These are phyloP conservation scores for Hyaloscypha variabilis DNA, from an alignment of 495 filamentous ascomycete species.

Conservation along the genomic window DNA sequence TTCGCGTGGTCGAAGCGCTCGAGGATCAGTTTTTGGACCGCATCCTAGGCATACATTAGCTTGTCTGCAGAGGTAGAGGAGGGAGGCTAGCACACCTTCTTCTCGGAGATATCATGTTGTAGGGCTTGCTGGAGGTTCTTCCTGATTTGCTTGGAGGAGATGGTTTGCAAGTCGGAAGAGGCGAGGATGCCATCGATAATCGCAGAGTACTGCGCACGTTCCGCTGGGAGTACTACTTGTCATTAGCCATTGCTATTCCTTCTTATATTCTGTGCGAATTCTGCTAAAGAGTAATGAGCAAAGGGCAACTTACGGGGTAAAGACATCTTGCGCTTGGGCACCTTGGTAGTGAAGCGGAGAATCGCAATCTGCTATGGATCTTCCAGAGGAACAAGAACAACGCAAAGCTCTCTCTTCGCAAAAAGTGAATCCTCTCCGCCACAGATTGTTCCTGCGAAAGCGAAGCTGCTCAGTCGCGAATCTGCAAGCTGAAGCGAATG, in stretches of 20 bases:
- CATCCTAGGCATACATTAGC: slow-evolving; percentile 54
- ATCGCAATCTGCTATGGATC: not conserved
- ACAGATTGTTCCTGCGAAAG: not conserved
- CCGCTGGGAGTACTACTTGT: slow-evolving; percentile 24
- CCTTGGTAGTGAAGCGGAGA: not conserved
- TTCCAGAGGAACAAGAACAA: not conserved
- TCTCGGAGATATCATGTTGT: slow-evolving; percentile 78
- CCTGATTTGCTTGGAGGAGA: slow-evolving; percentile 91
- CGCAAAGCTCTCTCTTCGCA: not conserved
- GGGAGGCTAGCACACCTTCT: slow-evolving; percentile 67
- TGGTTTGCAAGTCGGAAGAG: slow-evolving; percentile 80
- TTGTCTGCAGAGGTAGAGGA: not conserved
- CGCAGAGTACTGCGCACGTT: slow-evolving; percentile 62
- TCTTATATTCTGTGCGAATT: not conserved
- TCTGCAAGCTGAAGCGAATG: too few relatives aligned
- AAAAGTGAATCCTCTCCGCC: not conserved
- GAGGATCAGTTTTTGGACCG: slow-evolving; percentile 83
- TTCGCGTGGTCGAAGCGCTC: slow-evolving; percentile 85
- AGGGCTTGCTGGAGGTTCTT: slow-evolving; percentile 76
- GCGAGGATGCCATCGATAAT: slow-evolving; percentile 93
- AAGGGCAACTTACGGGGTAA: slow-evolving; percentile 6
- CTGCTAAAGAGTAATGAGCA: not conserved
- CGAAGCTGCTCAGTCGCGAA: not conserved
- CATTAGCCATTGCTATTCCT: slow-evolving; percentile 1
- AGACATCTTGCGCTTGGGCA: slow-evolving; percentile 9